Base-by-base conservation (phyloP, 805 yeast genomes). In the Isabelozyma pseudorhagii region DNA sequence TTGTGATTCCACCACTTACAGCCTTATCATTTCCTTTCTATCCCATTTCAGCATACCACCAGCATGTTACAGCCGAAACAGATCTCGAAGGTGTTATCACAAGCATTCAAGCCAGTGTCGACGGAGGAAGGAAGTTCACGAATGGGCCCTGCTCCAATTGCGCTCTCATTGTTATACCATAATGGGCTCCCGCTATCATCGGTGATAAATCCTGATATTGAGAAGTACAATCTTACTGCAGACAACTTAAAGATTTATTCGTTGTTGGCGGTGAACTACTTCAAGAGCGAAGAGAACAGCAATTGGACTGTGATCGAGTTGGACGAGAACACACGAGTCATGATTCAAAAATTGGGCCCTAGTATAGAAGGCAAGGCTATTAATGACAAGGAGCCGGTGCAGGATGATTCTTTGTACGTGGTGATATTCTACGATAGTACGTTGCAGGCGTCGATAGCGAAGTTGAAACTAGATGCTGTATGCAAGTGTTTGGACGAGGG, bases 151-250 rank as follows among this genome's bases (percentile, higher is more conserved):
- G 49, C 65, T 10, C 68, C 74, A 8, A 43, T 67, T 7, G 61
- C 70, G 13, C 58, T 71, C 8, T 69, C 72, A 9, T 61, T 74
- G 21, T 62, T 74, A 14, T 67, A 77, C 1, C 40, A 55, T 17
- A 62, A 63, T 34, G 79, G 78, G 1, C 60, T 71, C 14, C 76
- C 78, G 9, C 59, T 74, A 38, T 64, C 74, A 21, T 71, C 77
- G 0, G 77, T 74, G 14, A 56, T 59, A 14, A 54, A 62, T 18
- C 53, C 61, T 17, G 53, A 44, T 28, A 31, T 50, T 28, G 54
- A 47, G 44, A 47, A 46, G 18, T 55, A 46, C 29, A 49, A 44
- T 28, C 41, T 60, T 38, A 47, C 61, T 3, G 57, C 59, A 40
- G 74, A 71, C 51, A 63, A 56, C 42, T 61, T 72, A 40, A 67